Evolutionary conservation across 108 stramenopile genomes (phyloP).

Genomic region (Nitzschia sp.): DNA sequence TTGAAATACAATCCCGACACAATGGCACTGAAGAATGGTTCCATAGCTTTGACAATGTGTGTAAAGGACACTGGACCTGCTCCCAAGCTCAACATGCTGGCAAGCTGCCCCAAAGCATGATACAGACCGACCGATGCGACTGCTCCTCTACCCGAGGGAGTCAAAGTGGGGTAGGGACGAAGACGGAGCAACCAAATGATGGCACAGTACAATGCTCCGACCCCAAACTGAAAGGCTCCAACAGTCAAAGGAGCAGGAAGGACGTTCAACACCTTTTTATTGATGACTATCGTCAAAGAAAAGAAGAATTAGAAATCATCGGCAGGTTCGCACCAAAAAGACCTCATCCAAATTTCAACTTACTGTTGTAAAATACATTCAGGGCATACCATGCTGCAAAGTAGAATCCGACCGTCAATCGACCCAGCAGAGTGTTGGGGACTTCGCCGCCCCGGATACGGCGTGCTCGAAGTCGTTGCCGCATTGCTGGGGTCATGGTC

Average conservation of each 20-base stretch:
- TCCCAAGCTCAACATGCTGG: conserved; percentile 70
- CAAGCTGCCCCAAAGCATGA: conserved; percentile 85
- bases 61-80: conserved; percentile 89
- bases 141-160: conserved; percentile 36
- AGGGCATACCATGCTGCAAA: conserved; percentile 97
- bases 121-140: conserved; percentile 74
- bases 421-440: conserved; percentile 4
- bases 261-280: conserved; percentile 93
- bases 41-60: conserved; percentile 92
- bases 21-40: conserved; percentile 86
- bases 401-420: conserved; percentile 64
- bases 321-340: too few relatives aligned
- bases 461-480: conserved; percentile 16
- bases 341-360: too few relatives aligned
- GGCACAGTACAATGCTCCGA: conserved; percentile 82
- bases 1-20: conserved; percentile 74
- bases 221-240: conserved; percentile 85
- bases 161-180: conserved; percentile 68
- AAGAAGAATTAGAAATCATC: background rate
- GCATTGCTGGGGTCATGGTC: conserved; percentile 27
- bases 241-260: conserved; percentile 90
- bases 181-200: conserved; percentile 72
- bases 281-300: conserved; percentile 61
- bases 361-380: conserved; percentile 96
- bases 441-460: conserved; percentile 31